phyloP scores from a whole-genome alignment of 441 rosid genomes.

The Francoa sonchifolia region DNA sequence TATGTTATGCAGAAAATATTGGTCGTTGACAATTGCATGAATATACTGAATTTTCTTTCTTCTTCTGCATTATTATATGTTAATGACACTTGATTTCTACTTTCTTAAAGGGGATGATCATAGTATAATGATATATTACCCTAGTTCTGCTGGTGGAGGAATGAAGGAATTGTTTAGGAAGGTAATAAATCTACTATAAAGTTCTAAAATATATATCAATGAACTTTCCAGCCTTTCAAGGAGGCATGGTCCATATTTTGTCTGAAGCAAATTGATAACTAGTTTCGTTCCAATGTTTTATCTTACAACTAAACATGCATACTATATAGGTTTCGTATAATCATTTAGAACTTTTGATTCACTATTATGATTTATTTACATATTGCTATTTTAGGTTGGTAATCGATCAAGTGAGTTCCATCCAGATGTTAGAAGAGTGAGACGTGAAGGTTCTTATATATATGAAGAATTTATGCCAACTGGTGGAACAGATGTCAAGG shows the following conservation, averaged over 20 bases:
- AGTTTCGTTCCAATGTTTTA: too few relatives aligned
- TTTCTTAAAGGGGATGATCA: slow-evolving; percentile 80
- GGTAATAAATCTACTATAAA: too few relatives aligned
- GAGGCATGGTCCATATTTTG: too few relatives aligned
- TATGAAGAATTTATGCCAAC: slow-evolving; percentile 99
- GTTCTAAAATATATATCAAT: too few relatives aligned
- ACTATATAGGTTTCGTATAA: too few relatives aligned
- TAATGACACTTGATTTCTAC: slow-evolving; percentile 14
- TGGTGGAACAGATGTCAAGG: slow-evolving; percentile 99
- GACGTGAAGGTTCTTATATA: slow-evolving; percentile 97
- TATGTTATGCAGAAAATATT: too few relatives aligned
- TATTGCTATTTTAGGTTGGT: too few relatives aligned
- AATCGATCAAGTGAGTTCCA: slow-evolving; percentile 97
- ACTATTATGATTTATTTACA: too few relatives aligned
- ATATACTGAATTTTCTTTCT: slow-evolving; percentile 12
- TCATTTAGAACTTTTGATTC: too few relatives aligned
- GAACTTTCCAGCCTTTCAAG: too few relatives aligned
- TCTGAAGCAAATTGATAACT: too few relatives aligned
- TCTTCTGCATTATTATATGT: slow-evolving; percentile 10
- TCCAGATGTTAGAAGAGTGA: slow-evolving; percentile 94
- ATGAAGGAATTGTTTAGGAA: slow-evolving; percentile 99
- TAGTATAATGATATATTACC: slow-evolving; percentile 97
- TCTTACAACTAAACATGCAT: too few relatives aligned
- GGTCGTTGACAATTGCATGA: background rate
- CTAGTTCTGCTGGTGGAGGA: slow-evolving; percentile 99